phyloP scores from a whole-genome alignment of 352 stramenopile genomes.

The Plasmopara viticola region DNA sequence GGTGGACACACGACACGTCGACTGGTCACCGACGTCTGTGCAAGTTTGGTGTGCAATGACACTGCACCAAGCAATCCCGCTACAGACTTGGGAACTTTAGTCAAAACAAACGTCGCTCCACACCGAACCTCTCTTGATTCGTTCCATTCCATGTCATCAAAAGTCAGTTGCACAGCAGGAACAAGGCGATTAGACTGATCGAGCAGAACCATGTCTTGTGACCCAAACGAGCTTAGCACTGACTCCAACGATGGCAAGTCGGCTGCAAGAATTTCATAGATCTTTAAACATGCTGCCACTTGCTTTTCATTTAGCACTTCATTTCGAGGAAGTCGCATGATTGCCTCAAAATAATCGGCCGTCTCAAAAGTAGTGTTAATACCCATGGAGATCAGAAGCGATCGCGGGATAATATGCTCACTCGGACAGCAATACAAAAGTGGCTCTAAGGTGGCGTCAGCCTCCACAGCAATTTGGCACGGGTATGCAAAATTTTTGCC shows the following conservation, averaged over 20 bases:
- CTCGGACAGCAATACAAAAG: slow-evolving; percentile 53
- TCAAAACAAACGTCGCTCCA: slow-evolving; percentile 47
- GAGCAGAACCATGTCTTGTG: slow-evolving; percentile 39
- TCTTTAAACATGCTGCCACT: slow-evolving; percentile 35
- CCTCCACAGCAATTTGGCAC: slow-evolving; percentile 45
- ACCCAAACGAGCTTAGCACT: slow-evolving; percentile 19
- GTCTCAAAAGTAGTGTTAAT: slow-evolving; percentile 44
- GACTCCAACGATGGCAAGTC: slow-evolving; percentile 22
- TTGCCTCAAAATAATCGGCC: slow-evolving; percentile 50
- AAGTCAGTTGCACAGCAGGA: slow-evolving; percentile 33
- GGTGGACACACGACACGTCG: slow-evolving; percentile 38
- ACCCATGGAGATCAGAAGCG: slow-evolving; percentile 48
- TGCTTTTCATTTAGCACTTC: slow-evolving; percentile 21
- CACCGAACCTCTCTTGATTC: slow-evolving; percentile 47
- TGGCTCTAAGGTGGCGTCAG: slow-evolving; percentile 41
- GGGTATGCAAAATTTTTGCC: slow-evolving; percentile 46
- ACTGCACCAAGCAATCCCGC: slow-evolving; percentile 44
- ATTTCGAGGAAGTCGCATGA: slow-evolving; percentile 35
- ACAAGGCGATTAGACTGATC: slow-evolving; percentile 30
- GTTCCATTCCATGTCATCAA: slow-evolving; percentile 80
- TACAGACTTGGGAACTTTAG: slow-evolving; percentile 34
- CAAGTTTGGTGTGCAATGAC: slow-evolving; percentile 59
- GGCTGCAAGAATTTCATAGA: slow-evolving; percentile 39
- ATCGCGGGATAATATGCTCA: slow-evolving; percentile 48
- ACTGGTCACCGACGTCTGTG: slow-evolving; percentile 54